Base-by-base conservation (phyloP, 495 filamentous ascomycete species). In the Filosporella fistucella region DNA sequence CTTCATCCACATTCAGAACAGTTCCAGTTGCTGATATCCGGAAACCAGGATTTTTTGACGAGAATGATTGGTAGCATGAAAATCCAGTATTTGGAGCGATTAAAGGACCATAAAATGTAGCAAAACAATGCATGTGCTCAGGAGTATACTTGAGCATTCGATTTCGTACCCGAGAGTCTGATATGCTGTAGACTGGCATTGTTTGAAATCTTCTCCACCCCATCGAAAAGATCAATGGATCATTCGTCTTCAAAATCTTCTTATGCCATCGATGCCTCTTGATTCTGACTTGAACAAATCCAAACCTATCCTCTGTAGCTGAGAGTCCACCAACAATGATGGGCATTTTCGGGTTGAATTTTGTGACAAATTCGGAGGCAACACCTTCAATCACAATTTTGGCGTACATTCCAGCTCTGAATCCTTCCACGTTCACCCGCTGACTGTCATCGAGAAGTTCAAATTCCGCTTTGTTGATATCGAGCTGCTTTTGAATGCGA, bases 211-310 rank as follows among this genome's bases (percentile, higher is more conserved):
- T 77, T 40, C 93, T 78, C 93, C 93, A 98, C n/a, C 93, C 93
- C 11, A 96, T 77, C 2, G 90, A 95, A 72, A 97, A 96, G 59
- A 97, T 94, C 30, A 98, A 78, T 13, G 93, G 93, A 58, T 98
- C 93, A 55, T 91, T 95, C 14, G 88, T 96, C 68, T 98, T 98
- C 52, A 98, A 71, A 47, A 96, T 96, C 74, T 90, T 95, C 79
- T 97, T 96, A 64, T 97, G 93, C 94, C 94, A 98, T 54, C 93
- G 78, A 61, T 98, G 93, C 48, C 87, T 76, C 76, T 96, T 96
- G 71, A 98, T 96, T 29, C 94, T 80, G 40, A 96, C 79, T 64
- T 96, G 93, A 12, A 97, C 84, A 56, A 88, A 96, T 2, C 94
- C 93, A 61, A 95, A 95, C 11, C 93, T 81, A 65, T 96, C 89